A percentile compares a stretch with the other conserved stretches of the same genome.
These are phyloP conservation scores for Didymella sp. DNA, from an alignment of 2,329 filamentous ascomycete genomes.

Conservation along the genomic window DNA sequence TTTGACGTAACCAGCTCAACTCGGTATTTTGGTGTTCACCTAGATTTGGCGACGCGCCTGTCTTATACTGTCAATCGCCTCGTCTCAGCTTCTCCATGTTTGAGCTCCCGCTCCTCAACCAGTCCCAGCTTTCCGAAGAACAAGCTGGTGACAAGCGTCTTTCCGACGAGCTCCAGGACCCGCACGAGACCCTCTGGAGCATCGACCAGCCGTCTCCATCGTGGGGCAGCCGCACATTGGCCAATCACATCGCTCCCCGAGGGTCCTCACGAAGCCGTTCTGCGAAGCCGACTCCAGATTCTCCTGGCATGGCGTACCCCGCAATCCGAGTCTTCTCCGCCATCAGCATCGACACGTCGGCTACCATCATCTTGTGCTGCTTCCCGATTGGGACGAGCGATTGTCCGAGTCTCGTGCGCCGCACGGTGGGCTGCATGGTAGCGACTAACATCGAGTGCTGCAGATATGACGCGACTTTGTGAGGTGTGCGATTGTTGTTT, in stretches of 20 bases:
- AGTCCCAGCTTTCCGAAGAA: neutral
- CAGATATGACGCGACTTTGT: slow-evolving; percentile 1
- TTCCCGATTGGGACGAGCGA: slow-evolving; percentile 9
- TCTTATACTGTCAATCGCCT: slow-evolving; percentile 8
- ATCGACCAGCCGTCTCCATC: slow-evolving; percentile 10
- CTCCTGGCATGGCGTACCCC: slow-evolving; percentile 29
- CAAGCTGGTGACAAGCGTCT: slow-evolving; percentile 3
- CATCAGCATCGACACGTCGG: slow-evolving; percentile 2
- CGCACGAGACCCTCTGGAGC: slow-evolving; percentile 19
- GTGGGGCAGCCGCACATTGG: slow-evolving; percentile 7
- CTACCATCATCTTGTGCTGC: slow-evolving; percentile 10
- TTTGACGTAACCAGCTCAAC: slow-evolving; percentile 13
- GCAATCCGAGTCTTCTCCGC: slow-evolving; percentile 28
- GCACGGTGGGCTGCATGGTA: neutral
- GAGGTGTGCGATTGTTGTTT: slow-evolving; percentile 5
- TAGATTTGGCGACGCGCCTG: slow-evolving; percentile 5
- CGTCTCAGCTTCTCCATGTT: neutral
- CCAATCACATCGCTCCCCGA: slow-evolving; percentile 25
- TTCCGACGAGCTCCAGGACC: slow-evolving; percentile 19
- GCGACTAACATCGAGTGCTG: neutral
- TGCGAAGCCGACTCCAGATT: slow-evolving; percentile 30
- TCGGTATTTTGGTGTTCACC: neutral
- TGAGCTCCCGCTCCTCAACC: neutral
- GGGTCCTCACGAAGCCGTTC: slow-evolving; percentile 24
- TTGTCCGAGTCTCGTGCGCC: slow-evolving; percentile 20